A percentile compares a stretch with the other conserved stretches of the same genome.
Evolutionary conservation across 345 rosid genomes (phyloP).

Genomic region (Syzygium aqueum): DNA sequence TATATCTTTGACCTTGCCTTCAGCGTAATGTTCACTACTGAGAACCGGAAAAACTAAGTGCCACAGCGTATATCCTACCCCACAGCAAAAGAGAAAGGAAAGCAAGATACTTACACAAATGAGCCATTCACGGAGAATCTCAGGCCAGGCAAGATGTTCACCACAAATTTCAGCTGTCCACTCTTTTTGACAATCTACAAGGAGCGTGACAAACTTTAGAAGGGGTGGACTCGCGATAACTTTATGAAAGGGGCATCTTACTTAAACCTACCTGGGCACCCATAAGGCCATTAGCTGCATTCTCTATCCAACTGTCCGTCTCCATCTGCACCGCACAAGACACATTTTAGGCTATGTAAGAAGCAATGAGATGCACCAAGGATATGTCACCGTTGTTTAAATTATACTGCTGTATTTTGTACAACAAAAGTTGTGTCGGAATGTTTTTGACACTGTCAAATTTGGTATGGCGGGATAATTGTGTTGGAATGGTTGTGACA

Average conservation of each 20-base stretch:
- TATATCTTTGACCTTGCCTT: background rate
- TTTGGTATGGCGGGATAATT: background rate
- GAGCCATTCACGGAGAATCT: slow-evolving; percentile 83
- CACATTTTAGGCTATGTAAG: background rate
- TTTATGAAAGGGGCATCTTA: background rate
- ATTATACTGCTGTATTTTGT: background rate
- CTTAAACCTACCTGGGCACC: slow-evolving; percentile 55
- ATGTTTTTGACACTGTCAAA: background rate
- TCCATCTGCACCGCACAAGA: slow-evolving; percentile 37
- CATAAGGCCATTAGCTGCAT: slow-evolving; percentile 94
- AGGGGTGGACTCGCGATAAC: background rate
- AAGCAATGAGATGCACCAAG: background rate
- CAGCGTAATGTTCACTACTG: background rate
- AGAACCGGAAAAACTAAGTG: background rate
- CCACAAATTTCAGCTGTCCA: slow-evolving; percentile 60
- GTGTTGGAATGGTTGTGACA: background rate
- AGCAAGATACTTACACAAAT: slow-evolving; percentile 35
- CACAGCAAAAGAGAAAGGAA: background rate
- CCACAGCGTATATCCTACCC: fast-evolving
- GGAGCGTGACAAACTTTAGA: background rate
- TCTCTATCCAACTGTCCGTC: slow-evolving; percentile 95
- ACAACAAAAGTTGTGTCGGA: background rate
- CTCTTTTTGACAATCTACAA: slow-evolving; percentile 50
- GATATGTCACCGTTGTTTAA: background rate
- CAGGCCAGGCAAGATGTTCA: slow-evolving; percentile 58